phyloP scores from a whole-genome alignment of 1,139 yeast genomes.

The Candida glucosophila region DNA sequence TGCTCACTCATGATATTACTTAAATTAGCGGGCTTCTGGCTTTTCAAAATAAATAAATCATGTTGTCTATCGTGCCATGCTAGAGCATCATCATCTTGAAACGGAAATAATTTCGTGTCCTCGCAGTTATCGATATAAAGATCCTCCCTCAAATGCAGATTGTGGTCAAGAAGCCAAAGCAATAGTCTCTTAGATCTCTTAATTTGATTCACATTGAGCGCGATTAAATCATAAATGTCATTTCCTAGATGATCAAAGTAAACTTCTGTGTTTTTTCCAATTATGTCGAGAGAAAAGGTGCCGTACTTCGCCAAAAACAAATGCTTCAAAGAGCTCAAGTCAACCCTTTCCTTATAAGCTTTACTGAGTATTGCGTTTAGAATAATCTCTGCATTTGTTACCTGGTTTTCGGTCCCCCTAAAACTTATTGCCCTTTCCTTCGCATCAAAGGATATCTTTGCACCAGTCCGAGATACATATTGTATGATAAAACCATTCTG shows the following conservation, averaged over 20 bases:
- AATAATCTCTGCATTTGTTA: conserved; percentile 25
- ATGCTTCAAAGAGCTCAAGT: conserved; percentile 16
- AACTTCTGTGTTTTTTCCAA: conserved; percentile 28
- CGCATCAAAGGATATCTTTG: conserved; percentile 34
- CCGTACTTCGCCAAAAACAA: conserved; percentile 18
- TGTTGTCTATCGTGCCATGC: conserved; percentile 25
- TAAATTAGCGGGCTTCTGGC: conserved; percentile 1
- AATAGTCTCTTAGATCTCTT: conserved; percentile 29
- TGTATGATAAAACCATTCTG: conserved; percentile 39
- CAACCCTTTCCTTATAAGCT: conserved; percentile 23
- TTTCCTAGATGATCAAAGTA: conserved; percentile 18
- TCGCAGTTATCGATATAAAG: conserved; percentile 9
- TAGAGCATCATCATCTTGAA: conserved; percentile 23
- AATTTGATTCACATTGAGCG: conserved; percentile 20
- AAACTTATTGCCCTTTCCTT: conserved; percentile 12
- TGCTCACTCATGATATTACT: background rate
- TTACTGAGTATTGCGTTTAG: conserved; percentile 24
- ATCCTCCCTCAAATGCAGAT: conserved; percentile 17
- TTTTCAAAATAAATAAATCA: conserved; percentile 13
- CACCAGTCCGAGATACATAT: conserved; percentile 48
- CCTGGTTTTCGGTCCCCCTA: conserved; percentile 25
- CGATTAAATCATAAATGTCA: conserved; percentile 20
- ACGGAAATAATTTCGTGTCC: conserved; percentile 15
- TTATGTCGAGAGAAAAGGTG: conserved; percentile 15
- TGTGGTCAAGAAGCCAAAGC: conserved; percentile 30